Conservation (phyloP, 345 rosid genomes). For the Euphorbia pulcherrima region DNA sequence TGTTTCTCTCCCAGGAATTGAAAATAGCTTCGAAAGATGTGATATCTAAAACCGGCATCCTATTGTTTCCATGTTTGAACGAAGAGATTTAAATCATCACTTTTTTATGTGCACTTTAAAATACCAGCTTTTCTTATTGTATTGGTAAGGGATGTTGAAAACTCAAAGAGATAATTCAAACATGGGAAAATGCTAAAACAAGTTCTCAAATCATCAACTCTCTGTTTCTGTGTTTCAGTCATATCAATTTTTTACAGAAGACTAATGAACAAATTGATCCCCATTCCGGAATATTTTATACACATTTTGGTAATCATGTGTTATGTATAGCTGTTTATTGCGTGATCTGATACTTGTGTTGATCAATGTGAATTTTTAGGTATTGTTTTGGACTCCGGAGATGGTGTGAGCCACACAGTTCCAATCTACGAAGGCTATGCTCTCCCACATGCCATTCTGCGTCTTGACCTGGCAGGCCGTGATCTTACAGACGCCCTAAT, state of each 20-base stretch:
- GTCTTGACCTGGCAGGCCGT: conserved; percentile 74
- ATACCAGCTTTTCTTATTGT: neutral
- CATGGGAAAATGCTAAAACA: neutral
- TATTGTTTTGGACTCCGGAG: too few species aligned
- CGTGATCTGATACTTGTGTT: neutral
- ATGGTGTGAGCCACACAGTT: too few species aligned
- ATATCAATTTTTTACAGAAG: neutral
- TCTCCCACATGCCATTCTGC: conserved; percentile 75
- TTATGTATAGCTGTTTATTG: too few species aligned
- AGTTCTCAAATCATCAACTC: neutral
- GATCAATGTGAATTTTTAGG: conserved; percentile 30
- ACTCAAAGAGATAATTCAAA: neutral
- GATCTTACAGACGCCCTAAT: conserved; percentile 69
- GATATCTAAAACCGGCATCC: neutral
- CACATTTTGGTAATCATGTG: neutral
- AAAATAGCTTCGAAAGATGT: neutral
- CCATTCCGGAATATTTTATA: too few species aligned
- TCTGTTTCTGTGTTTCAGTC: neutral
- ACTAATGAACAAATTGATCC: neutral
- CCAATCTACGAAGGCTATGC: too few species aligned
- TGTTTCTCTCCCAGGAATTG: too few species aligned
- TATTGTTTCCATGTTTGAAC: neutral
- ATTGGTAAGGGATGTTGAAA: neutral
- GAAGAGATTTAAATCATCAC: neutral
- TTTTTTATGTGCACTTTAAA: neutral